Conservation (phyloP, 192 early-diverging fungal genomes). For the Coemansia sp. region DNA sequence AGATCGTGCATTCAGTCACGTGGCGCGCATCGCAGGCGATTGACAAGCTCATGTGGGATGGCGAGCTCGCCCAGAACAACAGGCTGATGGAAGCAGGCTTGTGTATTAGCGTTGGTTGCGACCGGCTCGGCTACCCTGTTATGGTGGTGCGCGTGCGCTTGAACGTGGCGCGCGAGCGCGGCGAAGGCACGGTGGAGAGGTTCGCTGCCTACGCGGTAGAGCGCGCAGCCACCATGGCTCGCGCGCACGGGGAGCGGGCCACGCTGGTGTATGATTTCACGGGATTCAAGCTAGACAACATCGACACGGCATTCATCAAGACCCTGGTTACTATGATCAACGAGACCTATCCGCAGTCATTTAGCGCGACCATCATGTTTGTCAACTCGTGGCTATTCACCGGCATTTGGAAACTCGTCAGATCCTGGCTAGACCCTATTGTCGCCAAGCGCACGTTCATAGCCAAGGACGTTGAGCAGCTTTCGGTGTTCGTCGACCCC, state of each 20-base stretch:
- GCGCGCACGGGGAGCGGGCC: conserved; percentile 41
- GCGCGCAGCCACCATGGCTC: conserved; percentile 21
- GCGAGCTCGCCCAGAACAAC: conserved; percentile 56
- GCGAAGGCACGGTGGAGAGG: conserved; percentile 16
- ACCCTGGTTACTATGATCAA: conserved; percentile 72
- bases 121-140: conserved; percentile 56
- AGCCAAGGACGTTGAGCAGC: conserved; percentile 61
- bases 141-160: conserved; percentile 17
- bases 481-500: conserved; percentile 60
- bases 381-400: conserved; percentile 87
- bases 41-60: conserved; percentile 55
- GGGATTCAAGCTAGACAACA: conserved; percentile 66
- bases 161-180: conserved; percentile 25
- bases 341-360: conserved; percentile 80
- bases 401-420: conserved; percentile 77
- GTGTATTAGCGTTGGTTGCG: conserved; percentile 41
- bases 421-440: conserved; percentile 76
- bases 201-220: conserved; percentile 29
- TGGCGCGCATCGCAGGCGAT: conserved; percentile 70
- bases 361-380: conserved; percentile 69
- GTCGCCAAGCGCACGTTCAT: conserved; percentile 78
- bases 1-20: conserved; percentile 60
- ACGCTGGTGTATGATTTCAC: conserved; percentile 74
- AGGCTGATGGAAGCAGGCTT: conserved; percentile 50
- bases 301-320: conserved; percentile 73